Base-by-base conservation (phyloP, 2,329 filamentous ascomycete species). In the Hymenoscyphus albidus region DNA sequence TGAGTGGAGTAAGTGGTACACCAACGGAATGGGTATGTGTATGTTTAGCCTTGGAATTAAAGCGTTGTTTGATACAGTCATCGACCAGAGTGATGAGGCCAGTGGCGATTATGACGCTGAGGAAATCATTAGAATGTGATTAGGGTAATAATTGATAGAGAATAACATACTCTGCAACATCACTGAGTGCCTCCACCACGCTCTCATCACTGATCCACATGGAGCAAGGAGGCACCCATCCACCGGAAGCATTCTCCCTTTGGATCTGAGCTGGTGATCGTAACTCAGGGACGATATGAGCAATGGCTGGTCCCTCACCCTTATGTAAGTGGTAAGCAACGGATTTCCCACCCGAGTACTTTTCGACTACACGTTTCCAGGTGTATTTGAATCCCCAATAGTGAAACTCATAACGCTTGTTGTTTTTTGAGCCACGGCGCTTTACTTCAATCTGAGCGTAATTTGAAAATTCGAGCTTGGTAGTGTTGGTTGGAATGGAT, bases 381-480 rank as follows among this genome's bases (percentile, higher is more conserved):
- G 85, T 81, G 77, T 98, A 98, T 62, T 82, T 84, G 71, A 89
- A 85, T 32, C 92, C 92, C 95, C 95, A 98, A 82, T 96, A 97
- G 74, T 94, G 90, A 73, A 96, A 97, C 63, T 93, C 91, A 76
- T 97, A 98, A 67, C 87, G 85, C 78, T 93, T 94, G 68, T 82
- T 82, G 56, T 83, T 80, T 70, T 86, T 88, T 60, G 83, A 80
- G 6, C 89, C 89, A 31, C 85, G 82, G 54, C 91, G 86, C 70
- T 85, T 87, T 60, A 99, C 80, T 69, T 97, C 91, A 51, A 98
- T 87, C 71, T 95, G 92, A 1, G 94, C 94, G 76, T 99, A 99
- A 79, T 98, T 99, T 70, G 92, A 96, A 76, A 97, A 99, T 76
- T 98, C 94, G 40, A 99, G 84, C 78, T 93, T 91, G 76, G 94